Base-by-base conservation (phyloP, 331 rosid species). In the Pyracantha coccinea region DNA sequence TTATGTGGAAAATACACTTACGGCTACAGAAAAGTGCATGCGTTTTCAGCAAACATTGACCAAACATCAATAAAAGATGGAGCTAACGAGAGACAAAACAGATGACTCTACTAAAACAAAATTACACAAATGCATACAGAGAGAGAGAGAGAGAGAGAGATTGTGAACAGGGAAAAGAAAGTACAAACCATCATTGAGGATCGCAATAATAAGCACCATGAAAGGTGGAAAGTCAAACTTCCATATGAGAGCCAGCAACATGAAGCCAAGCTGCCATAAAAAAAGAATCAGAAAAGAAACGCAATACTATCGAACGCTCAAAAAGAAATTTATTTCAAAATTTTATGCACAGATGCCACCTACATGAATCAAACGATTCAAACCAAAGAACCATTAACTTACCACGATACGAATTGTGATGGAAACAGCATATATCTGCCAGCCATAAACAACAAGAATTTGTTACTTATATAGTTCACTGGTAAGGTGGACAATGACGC, bases 401-500 rank as follows among this genome's bases (percentile, higher is more conserved):
- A 95, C 99, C 90, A 95, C 99, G 24, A 95, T 92, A 90, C 99
- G 98, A 67, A 95, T 95, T 63, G 99, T 95, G 75, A 95, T 95
- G 62, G 99, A 95, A 70, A 95, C 98, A 24, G 99, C 99, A 87
- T 95, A 95, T 79, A 95, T 95, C 98, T 95, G 96, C 82, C 75
- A 59, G 66, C 33, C 55, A 87, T 33, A 74, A 81, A 19, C 4
- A 47, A 41, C 17, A 38, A 38, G 45, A 23, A 33, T 66, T 66
- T 28, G 47, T 29, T 6, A 19, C 19, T 29, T 41, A 38, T 38
- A 38, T 38, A 41, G 41, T 23, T 44, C 44, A 41, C 70, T 27
- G 29, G 14, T 73, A 9, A 73, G 21, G 69, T 2, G 21, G 58
- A 27, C 57, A 21, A 20, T 41, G 13, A 41, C 19, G 16, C 13